phyloP scores from a whole-genome alignment of 129 eudicot species.

The Ambrosia trifida region DNA sequence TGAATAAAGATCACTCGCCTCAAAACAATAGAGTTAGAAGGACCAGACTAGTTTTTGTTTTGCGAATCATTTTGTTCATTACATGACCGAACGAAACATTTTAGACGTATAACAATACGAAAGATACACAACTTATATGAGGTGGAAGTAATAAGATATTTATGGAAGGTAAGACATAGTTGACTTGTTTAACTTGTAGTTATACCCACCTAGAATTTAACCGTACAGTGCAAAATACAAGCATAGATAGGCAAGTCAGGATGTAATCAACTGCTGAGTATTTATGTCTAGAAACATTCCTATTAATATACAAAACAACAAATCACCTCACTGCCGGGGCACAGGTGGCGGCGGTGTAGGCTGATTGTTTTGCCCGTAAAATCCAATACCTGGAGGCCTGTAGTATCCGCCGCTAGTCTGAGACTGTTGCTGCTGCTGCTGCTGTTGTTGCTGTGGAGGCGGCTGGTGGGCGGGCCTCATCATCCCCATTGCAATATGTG shows the following conservation, averaged over 20 bases:
- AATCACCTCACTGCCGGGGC: constrained; percentile 60
- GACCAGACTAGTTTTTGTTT: too few species aligned
- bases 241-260: constrained; percentile 24
- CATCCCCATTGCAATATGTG: constrained; percentile 53
- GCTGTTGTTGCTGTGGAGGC: constrained; percentile 41
- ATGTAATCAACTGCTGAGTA: constrained; percentile 15
- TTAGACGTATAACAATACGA: too few species aligned
- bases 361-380: constrained; percentile 72
- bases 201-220: constrained; percentile 5
- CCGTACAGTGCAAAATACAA: constrained; percentile 25
- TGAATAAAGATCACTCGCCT: too few species aligned
- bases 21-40: too few species aligned
- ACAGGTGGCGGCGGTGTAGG: constrained; percentile 65
- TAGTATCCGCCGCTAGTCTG: constrained; percentile 57
- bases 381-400: constrained; percentile 79
- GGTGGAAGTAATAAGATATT: neutral
- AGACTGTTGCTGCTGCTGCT: constrained; percentile 44
- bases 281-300: constrained; percentile 33
- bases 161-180: constrained; percentile 18
- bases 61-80: too few species aligned
- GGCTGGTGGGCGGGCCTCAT: constrained; percentile 58
- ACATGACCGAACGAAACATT: neutral
- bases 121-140: neutral
- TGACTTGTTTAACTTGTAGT: too few species aligned
- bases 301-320: constrained; percentile 53